Base-by-base conservation (phyloP, 768 basidiomycete genomes). In the Cystofilobasidium ferigula region DNA sequence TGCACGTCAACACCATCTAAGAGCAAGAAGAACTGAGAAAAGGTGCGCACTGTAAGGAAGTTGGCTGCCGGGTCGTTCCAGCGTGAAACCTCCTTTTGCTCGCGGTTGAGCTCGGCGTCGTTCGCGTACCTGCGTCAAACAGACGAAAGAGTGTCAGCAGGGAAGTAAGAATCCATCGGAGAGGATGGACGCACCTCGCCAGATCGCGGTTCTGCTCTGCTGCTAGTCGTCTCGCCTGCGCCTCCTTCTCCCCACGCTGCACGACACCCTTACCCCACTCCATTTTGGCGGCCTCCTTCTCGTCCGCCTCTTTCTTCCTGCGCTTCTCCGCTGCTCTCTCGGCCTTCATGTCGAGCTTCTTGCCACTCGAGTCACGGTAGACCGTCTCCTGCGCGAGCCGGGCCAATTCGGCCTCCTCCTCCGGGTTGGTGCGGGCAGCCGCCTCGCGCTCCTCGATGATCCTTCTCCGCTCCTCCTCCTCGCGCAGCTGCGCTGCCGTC, bases 11-110 rank as follows among this genome's bases (percentile, higher is more conserved):
- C 14, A 51, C 13, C 13, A 51, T 20, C 9, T 51, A 9, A 28
- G 48, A 8, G 60, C 48, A 42, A 30, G 42, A 45, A 9, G 56
- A 40, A 2, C 22, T 22, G 18, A 26, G 22, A 14, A 53, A 36
- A 30, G 20, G 56, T 72, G 71, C 85, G 71, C 62, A 94, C 93
- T 68, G 88, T 87, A 69, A 98, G 76, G 79, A 98, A 99, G 26
- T 85, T 86, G 10, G 91, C 89, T 6, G 93, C 94, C n/a, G 95
- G 95, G 76, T 98, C 95, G 73, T 97, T 94, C 92, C 93, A 97
- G 20, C 89, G 75, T 43, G 88, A 86, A 72, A 85, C 84, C 26
- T 86, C 81, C 77, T 83, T 88, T 76, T 87, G 76, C 69, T 89
- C 86, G 65, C 87, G 86, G 71, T 98, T 99, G 72, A 99, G 77